Conservation (phyloP, 2,329 filamentous ascomycete species). For the Diaporthe batatas region DNA sequence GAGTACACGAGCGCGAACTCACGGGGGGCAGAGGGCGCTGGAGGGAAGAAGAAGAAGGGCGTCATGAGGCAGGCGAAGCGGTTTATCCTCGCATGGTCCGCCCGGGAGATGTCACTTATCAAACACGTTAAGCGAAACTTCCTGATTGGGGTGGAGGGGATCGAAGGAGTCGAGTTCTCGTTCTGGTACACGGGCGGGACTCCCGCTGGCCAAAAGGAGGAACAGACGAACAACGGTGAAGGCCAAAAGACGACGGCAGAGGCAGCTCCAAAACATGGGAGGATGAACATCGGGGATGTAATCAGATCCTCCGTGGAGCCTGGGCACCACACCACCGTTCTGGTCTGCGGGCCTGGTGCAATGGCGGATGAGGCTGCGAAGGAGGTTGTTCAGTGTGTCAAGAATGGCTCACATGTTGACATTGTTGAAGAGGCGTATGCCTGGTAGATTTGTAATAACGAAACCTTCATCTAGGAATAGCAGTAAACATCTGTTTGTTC, state of each 20-base stretch:
- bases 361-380: slow-evolving; percentile 49
- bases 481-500: background rate
- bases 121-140: slow-evolving; percentile 5
- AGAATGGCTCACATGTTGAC: slow-evolving; percentile 42
- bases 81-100: slow-evolving; percentile 21
- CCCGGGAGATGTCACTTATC: slow-evolving; percentile 9
- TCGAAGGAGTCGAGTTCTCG: slow-evolving; percentile 8
- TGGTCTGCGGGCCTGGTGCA: slow-evolving; percentile 47
- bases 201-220: background rate
- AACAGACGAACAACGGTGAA: background rate
- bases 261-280: background rate
- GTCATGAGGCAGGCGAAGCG: slow-evolving; percentile 11
- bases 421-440: slow-evolving; percentile 47
- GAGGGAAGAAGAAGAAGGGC: background rate
- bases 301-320: slow-evolving; percentile 13
- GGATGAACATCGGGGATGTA: slow-evolving; percentile 14
- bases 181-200: slow-evolving; percentile 1
- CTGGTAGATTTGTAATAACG: slow-evolving; percentile 39
- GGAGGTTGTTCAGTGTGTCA: slow-evolving; percentile 44
- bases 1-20: background rate
- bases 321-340: slow-evolving; percentile 44
- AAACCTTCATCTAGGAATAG: background rate
- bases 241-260: background rate
- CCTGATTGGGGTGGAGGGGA: background rate
- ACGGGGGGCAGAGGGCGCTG: background rate